Base-by-base conservation (phyloP, 345 rosid species). In the Leavenworthia alabamica region DNA sequence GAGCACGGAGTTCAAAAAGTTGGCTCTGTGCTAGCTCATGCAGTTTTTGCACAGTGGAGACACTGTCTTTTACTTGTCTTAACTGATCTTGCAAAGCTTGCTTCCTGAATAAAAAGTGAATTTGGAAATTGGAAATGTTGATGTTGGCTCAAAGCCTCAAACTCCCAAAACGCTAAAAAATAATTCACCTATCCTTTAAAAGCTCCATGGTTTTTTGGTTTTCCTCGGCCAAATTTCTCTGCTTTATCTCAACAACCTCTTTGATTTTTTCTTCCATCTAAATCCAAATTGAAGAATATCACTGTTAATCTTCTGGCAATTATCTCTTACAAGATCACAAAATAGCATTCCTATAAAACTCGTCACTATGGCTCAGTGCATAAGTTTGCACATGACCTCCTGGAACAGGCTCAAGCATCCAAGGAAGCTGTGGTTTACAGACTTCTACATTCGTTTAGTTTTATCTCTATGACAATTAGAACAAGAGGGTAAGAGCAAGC, bases 191-290 rank as follows among this genome's bases (percentile, higher is more conserved):
- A 41, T 93, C 97, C 75, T 87, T 88, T 29, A 93, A 84, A 57
- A 84, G 83, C 73, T 90, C 99, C 33, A 93, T 72, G 2, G 95
- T 90, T 77, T 93, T 93, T 78, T 90, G 99, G 66, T 93, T 93
- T 78, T 93, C 99, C 83, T 93, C 97, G 22, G 97, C 96, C 76
- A 93, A 76, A 79, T 86, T 84, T 14, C 89, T 88, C 68, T 93
- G 96, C 82, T 87, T 93, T 58, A 93, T 87, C 82, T 93, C 99
- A 77, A 93, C 97, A 62, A 89, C 81, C 78, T 93, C 99, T 78
- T 87, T 93, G 52, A 93, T 91, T 70, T 93, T 93, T 79, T 93
- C 99, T 81, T 93, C 99, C 97, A 86, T 93, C 99, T 93, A 74
- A 62, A 62, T 56, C 60, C 60, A 67, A 19, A 31, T 22, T 20